phyloP scores from a whole-genome alignment of 2,329 filamentous ascomycete species.

The Colletotrichum eremochloae region DNA sequence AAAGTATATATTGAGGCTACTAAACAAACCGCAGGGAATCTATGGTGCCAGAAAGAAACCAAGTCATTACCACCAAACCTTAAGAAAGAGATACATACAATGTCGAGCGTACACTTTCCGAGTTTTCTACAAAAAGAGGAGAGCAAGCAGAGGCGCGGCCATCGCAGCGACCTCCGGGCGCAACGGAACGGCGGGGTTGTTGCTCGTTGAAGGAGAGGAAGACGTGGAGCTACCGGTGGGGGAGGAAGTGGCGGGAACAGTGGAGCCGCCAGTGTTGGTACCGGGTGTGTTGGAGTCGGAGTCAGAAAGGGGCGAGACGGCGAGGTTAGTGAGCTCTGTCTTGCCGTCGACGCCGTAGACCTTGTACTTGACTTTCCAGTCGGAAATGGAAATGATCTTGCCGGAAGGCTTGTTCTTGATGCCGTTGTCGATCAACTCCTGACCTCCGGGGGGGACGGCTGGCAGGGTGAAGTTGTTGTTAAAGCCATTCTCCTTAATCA shows the following conservation, averaged over 20 bases:
- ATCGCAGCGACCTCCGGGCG: conserved; percentile 35
- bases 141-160: conserved; percentile 37
- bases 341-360: conserved; percentile 57
- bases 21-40: conserved; percentile 38
- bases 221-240: conserved; percentile 21
- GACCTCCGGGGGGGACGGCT: conserved; percentile 73
- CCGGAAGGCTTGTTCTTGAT: conserved; percentile 74
- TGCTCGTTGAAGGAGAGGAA: conserved; percentile 45
- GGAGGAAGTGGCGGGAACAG: conserved; percentile 39
- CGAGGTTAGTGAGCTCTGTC: conserved; percentile 58
- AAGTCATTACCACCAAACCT: conserved; percentile 37
- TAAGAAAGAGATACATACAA: conserved; percentile 23
- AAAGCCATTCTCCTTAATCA: conserved; percentile 79
- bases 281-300: conserved; percentile 62
- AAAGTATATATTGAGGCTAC: conserved; percentile 30
- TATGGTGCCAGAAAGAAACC: conserved; percentile 37
- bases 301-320: conserved; percentile 61
- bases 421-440: conserved; percentile 82
- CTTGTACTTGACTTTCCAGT: conserved; percentile 67
- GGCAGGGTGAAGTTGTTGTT: conserved; percentile 85
- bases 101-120: conserved; percentile 7
- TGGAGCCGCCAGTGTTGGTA: conserved; percentile 53
- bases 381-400: conserved; percentile 76
- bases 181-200: conserved; percentile 45
- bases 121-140: conserved; percentile 40